Base-by-base conservation (phyloP, 2,329 filamentous ascomycete species). In the Cordyceps tenuipes region DNA sequence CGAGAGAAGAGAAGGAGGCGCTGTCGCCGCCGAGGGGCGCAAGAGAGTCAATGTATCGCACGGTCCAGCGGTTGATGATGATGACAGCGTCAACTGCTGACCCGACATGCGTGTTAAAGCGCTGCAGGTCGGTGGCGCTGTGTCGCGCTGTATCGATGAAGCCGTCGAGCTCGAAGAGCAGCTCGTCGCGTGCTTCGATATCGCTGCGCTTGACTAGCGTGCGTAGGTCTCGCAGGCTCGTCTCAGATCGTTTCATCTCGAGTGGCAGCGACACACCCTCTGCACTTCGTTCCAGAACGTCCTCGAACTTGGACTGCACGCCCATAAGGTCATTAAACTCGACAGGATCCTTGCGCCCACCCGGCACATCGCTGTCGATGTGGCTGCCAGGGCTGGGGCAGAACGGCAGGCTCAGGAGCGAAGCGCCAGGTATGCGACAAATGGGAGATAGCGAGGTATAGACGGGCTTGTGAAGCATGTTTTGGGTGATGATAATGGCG, bases 181-280 rank as follows among this genome's bases (percentile, higher is more conserved):
- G 80, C 71, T 91, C 87, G 41, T 87, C 81, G 34, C 83, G 83
- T 46, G 82, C 83, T 29, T 84, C 82, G 10, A 94, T 76, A 23
- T 83, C 79, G 65, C 87, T 90, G 72, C 86, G 85, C 44, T 83
- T 80, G 39, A 95, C 87, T 49, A 91, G 79, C 29, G 84, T 86
- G 36, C 87, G 83, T 26, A 94, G 74, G 66, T 92, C 89, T 46
- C 89, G 82, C 41, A 94, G 85, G 1, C 87, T 85, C 2, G 84
- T 78, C 71, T 93, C 89, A 3, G 86, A 86, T 10, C 84, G 82
- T 74, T 91, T 92, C 85, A 94, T 91, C 65, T 90, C 87, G 65
- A 89, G 77, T 0, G 89, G 89, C 3, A 94, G 74, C 1, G 83
- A 84, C 1, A 86, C 82, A 1, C 85, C 83, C 23, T 85, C 80